Conservation (phyloP, 768 basidiomycete genomes). For the Cystofilobasidium capitatum region DNA sequence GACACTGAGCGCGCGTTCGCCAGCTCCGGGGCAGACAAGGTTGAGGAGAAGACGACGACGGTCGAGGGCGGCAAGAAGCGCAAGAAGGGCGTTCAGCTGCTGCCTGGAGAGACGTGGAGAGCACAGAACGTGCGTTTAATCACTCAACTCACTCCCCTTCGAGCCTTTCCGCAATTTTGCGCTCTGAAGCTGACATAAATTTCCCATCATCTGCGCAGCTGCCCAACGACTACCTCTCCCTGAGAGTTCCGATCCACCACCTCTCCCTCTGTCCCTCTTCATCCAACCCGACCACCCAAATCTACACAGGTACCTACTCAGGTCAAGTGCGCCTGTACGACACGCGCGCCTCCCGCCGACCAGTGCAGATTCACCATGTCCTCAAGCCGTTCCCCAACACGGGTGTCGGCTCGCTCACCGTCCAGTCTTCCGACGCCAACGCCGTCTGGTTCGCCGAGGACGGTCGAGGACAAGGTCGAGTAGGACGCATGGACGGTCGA, state of each 20-base stretch:
- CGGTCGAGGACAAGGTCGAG: constrained; percentile 59
- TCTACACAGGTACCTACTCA: constrained; percentile 62
- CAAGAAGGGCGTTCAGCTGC: constrained; percentile 37
- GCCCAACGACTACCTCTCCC: constrained; percentile 61
- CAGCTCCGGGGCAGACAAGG: constrained; percentile 41
- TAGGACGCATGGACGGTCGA: constrained; percentile 31
- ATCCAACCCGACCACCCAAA: constrained; percentile 41
- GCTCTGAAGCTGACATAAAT: neutral
- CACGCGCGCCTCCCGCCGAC: constrained; percentile 56
- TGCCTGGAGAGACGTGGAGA: constrained; percentile 67
- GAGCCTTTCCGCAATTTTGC: neutral
- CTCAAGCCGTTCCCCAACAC: constrained; percentile 49
- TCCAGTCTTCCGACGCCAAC: constrained; percentile 49
- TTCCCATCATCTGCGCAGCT: constrained; percentile 42
- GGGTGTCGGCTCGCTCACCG: constrained; percentile 49
- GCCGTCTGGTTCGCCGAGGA: constrained; percentile 41
- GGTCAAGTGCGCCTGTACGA: constrained; percentile 72
- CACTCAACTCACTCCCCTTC: neutral
- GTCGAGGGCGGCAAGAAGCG: constrained; percentile 7
- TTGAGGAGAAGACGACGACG: constrained; percentile 42
- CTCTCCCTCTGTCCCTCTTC: constrained; percentile 57
- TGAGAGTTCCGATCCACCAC: constrained; percentile 70
- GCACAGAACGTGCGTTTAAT: constrained; percentile 58
- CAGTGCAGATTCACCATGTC: constrained; percentile 57
- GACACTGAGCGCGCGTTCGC: constrained; percentile 53